Percentiles rank a stretch among this genome's conserved stretches.
phyloP scores from a whole-genome alignment of 306 rosid species.

The Luffa aegyptiaca region DNA sequence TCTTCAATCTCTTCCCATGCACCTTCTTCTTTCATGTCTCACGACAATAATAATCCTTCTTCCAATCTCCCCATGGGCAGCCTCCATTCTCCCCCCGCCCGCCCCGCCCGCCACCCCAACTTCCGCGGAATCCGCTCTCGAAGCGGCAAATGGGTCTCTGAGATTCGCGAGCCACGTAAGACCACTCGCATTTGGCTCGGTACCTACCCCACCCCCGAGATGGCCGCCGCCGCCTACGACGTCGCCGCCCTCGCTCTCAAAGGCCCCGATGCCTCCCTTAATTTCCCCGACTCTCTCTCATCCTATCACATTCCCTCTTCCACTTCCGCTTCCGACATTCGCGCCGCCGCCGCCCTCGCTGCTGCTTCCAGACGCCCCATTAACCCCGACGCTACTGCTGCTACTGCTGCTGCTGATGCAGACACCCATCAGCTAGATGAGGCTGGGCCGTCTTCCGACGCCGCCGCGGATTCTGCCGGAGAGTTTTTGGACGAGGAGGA shows the following conservation, averaged over 20 bases:
- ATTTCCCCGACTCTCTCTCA: constrained; percentile 45
- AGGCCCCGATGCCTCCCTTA: constrained; percentile 53
- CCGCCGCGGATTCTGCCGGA: neutral
- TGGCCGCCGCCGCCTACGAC: constrained; percentile 96
- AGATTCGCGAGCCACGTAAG: constrained; percentile 89
- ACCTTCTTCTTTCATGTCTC: too few relatives aligned
- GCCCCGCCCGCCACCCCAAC: constrained; percentile 16
- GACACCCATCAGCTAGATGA: neutral
- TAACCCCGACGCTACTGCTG: neutral
- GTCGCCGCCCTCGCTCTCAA: constrained; percentile 82
- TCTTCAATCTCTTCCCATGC: too few relatives aligned
- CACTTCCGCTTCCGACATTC: constrained; percentile 48
- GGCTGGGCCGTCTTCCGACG: neutral
- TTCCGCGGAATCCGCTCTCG: constrained; percentile 65
- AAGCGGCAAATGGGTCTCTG: constrained; percentile 94
- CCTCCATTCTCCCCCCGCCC: neutral
- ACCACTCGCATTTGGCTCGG: constrained; percentile 90
- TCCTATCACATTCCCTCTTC: constrained; percentile 66
- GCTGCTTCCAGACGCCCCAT: constrained; percentile 23
- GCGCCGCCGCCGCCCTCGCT: constrained; percentile 70
- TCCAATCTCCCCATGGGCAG: too few relatives aligned
- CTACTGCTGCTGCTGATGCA: neutral
- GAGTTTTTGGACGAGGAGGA: constrained; percentile 39
- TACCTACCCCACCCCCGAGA: constrained; percentile 63
- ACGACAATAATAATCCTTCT: neutral